phyloP scores from a whole-genome alignment of 2,329 filamentous ascomycete species.

The Dactylellina cionopaga region DNA sequence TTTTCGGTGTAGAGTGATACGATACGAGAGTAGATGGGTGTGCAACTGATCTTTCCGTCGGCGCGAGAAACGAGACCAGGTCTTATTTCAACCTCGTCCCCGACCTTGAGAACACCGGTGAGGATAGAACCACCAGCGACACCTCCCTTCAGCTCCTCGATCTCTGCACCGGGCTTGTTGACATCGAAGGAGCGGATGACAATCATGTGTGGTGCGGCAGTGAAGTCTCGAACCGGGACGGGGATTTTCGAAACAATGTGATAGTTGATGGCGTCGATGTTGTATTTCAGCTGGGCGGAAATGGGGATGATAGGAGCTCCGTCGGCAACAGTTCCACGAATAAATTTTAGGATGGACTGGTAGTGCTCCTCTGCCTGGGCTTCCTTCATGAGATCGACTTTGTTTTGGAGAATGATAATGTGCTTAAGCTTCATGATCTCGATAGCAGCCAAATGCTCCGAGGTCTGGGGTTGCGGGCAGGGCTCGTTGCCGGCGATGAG shows the following conservation, averaged over 20 bases:
- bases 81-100: slow-evolving; percentile 97
- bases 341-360: slow-evolving; percentile 97
- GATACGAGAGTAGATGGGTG: slow-evolving; percentile 94
- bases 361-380: slow-evolving; percentile 93
- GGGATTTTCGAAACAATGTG: slow-evolving; percentile 95
- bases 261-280: slow-evolving; percentile 98
- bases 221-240: slow-evolving; percentile 89
- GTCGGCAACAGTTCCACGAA: slow-evolving; percentile 94
- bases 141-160: slow-evolving; percentile 97
- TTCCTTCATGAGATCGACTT: slow-evolving; percentile 98
- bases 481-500: slow-evolving; percentile 98
- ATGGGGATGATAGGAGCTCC: slow-evolving; percentile 96
- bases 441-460: slow-evolving; percentile 97
- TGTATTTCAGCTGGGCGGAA: slow-evolving; percentile 97
- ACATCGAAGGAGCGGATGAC: slow-evolving; percentile 99
- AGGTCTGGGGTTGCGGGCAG: slow-evolving; percentile 97
- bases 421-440: slow-evolving; percentile 99
- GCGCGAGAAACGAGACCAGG: slow-evolving; percentile 98
- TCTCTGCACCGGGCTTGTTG: slow-evolving; percentile 99
- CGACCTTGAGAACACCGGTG: slow-evolving; percentile 94
- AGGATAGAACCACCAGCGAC: slow-evolving; percentile 97
- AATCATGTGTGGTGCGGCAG: slow-evolving; percentile 94
- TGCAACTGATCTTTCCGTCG: slow-evolving; percentile 92
- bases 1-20: slow-evolving; percentile 96
- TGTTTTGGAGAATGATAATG: slow-evolving; percentile 99